Percentiles rank a stretch among this genome's conserved stretches.
Evolutionary conservation across 106 monocot genomes (phyloP).

Genomic region (Dendrobium huoshanense): DNA sequence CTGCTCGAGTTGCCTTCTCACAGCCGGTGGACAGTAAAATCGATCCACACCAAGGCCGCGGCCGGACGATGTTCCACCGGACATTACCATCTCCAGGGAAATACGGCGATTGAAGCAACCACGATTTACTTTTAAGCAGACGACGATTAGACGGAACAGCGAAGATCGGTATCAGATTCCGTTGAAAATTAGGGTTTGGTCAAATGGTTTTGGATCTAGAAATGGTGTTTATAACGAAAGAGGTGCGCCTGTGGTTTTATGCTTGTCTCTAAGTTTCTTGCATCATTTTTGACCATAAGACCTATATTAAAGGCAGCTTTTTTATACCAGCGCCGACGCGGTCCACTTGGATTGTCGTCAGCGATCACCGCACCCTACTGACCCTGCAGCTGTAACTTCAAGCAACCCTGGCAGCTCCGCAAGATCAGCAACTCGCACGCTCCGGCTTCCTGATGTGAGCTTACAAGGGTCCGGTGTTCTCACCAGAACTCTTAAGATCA

Average conservation of each 20-base stretch:
- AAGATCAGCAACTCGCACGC: too few species aligned
- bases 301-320: too few species aligned
- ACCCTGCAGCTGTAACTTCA: too few species aligned
- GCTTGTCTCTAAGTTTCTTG: neutral
- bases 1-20: slow-evolving; percentile 25
- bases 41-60: slow-evolving; percentile 47
- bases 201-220: slow-evolving; percentile 10
- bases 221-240: neutral
- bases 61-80: slow-evolving; percentile 44
- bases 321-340: too few species aligned
- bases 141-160: neutral
- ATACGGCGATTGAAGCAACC: neutral
- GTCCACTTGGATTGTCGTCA: too few species aligned
- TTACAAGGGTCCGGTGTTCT: too few species aligned
- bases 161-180: slow-evolving; percentile 7
- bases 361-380: too few species aligned
- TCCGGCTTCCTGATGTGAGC: too few species aligned
- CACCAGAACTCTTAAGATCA: too few species aligned
- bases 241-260: slow-evolving; percentile 12
- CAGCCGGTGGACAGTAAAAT: slow-evolving; percentile 62
- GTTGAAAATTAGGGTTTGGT: slow-evolving; percentile 18
- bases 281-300: neutral
- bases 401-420: too few species aligned
- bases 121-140: neutral
- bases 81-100: slow-evolving; percentile 26